phyloP scores from a whole-genome alignment of 2,329 filamentous ascomycete species.

The Phaeosphaeria sp. region DNA sequence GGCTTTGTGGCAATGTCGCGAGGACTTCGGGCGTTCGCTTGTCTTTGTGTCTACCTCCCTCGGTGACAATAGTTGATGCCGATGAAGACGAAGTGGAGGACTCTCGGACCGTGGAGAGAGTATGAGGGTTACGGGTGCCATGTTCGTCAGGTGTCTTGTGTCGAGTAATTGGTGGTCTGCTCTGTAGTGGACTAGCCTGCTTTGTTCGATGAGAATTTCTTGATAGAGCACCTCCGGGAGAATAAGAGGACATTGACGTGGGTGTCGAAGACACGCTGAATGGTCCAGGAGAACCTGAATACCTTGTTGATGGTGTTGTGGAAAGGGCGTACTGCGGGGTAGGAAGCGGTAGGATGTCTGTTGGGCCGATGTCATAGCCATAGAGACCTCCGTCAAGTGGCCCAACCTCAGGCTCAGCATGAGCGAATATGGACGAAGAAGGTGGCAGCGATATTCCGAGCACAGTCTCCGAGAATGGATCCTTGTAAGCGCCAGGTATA shows the following conservation, averaged over 20 bases:
- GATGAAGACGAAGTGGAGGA: constrained; percentile 76
- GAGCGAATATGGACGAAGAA: constrained; percentile 39
- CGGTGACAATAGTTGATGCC: constrained; percentile 69
- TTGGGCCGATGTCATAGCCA: constrained; percentile 61
- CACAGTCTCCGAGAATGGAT: constrained; percentile 52
- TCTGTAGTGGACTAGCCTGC: constrained; percentile 63
- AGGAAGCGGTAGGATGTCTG: constrained; percentile 70
- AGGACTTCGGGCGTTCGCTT: constrained; percentile 40
- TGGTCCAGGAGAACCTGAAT: constrained; percentile 73
- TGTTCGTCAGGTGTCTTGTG: constrained; percentile 61
- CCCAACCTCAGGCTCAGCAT: constrained; percentile 35
- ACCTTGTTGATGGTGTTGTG: constrained; percentile 75
- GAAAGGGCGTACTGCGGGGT: constrained; percentile 72
- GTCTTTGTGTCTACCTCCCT: constrained; percentile 54
- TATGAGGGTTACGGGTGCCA: constrained; percentile 59
- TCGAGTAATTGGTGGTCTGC: constrained; percentile 66
- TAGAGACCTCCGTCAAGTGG: constrained; percentile 29
- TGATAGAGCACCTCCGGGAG: constrained; percentile 65
- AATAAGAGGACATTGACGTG: constrained; percentile 78
- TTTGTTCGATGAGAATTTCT: constrained; percentile 54
- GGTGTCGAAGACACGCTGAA: constrained; percentile 82
- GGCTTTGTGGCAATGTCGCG: constrained; percentile 60
- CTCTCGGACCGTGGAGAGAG: constrained; percentile 71
- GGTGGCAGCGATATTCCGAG: constrained; percentile 51
- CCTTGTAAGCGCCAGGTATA: constrained; percentile 44